phyloP scores from a whole-genome alignment of 2,329 filamentous ascomycete species.

The Coniochaeta sp. region DNA sequence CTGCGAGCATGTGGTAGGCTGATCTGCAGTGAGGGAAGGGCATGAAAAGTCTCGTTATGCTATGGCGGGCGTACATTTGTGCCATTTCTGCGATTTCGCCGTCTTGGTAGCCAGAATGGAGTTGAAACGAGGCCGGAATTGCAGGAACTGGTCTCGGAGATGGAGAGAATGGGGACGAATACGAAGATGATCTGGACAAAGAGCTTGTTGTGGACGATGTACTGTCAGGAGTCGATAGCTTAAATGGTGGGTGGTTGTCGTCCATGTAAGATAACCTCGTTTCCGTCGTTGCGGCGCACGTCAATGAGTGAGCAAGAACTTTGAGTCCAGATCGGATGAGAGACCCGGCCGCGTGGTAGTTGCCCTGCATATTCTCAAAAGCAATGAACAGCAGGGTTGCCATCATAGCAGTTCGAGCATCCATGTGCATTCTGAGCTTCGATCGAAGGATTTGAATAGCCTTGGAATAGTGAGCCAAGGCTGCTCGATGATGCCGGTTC shows the following conservation, averaged over 20 bases:
- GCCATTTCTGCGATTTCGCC: constrained; percentile 19
- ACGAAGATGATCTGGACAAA: not conserved
- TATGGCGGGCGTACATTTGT: constrained; percentile 16
- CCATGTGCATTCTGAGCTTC: constrained; percentile 13
- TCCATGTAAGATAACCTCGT: not conserved
- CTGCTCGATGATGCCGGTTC: constrained; percentile 17
- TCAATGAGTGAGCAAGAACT: constrained; percentile 10
- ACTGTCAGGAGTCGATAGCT: not conserved
- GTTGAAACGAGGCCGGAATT: not conserved
- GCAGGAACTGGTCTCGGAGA: not conserved
- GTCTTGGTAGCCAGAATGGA: not conserved
- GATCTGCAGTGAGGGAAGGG: constrained; percentile 18
- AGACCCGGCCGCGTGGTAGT: constrained; percentile 18
- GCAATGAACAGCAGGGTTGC: constrained; percentile 20
- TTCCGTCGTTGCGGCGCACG: constrained; percentile 7
- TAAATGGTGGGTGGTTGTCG: not conserved
- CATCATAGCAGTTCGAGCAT: constrained; percentile 15
- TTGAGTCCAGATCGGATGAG: constrained; percentile 19
- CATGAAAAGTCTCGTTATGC: constrained; percentile 12
- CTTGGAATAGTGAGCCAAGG: constrained; percentile 17
- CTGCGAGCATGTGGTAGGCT: constrained; percentile 17
- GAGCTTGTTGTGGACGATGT: not conserved
- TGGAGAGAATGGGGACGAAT: not conserved
- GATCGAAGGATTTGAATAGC: constrained; percentile 15
- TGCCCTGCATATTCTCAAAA: constrained; percentile 21